Percentiles rank a stretch among this genome's conserved stretches.
Evolutionary conservation across 75 land plant species (phyloP).

Genomic region (Larix kaempferi): DNA sequence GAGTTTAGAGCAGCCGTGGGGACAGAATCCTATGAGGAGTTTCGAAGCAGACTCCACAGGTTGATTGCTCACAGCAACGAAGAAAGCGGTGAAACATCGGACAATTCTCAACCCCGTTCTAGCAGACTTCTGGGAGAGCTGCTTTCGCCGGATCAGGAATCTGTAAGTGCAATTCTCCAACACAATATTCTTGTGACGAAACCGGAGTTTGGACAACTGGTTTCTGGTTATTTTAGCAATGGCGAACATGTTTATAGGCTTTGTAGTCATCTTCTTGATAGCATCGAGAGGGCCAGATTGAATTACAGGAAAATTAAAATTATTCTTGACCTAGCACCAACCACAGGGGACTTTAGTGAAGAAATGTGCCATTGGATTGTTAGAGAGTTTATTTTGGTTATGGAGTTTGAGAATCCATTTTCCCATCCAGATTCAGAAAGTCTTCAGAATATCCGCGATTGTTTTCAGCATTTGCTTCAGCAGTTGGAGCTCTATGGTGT

Average conservation of each 20-base stretch:
- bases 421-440: background rate
- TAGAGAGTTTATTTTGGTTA: background rate
- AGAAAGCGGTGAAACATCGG: too few relatives aligned
- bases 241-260: slow-evolving; percentile 43
- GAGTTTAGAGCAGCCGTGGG: slow-evolving; percentile 44
- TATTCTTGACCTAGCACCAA: background rate
- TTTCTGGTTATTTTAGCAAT: slow-evolving; percentile 31
- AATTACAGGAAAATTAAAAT: slow-evolving; percentile 9
- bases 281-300: slow-evolving; percentile 20
- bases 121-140: slow-evolving; percentile 39
- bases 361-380: background rate
- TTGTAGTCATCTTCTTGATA: slow-evolving; percentile 32
- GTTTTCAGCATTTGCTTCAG: background rate
- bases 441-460: background rate
- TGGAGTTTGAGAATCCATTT: slow-evolving; percentile 2
- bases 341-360: background rate
- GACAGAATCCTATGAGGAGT: slow-evolving; percentile 48
- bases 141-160: slow-evolving; percentile 41
- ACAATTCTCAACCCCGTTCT: slow-evolving; percentile 22
- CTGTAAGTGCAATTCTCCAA: slow-evolving; percentile 15
- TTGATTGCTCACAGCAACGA: slow-evolving; percentile 12
- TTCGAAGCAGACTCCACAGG: slow-evolving; percentile 34
- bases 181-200: background rate
- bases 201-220: slow-evolving; percentile 1
- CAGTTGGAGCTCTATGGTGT: background rate